Evolutionary conservation across 805 yeast genomes (phyloP).

Genomic region (Metschnikowia rubicola): DNA sequence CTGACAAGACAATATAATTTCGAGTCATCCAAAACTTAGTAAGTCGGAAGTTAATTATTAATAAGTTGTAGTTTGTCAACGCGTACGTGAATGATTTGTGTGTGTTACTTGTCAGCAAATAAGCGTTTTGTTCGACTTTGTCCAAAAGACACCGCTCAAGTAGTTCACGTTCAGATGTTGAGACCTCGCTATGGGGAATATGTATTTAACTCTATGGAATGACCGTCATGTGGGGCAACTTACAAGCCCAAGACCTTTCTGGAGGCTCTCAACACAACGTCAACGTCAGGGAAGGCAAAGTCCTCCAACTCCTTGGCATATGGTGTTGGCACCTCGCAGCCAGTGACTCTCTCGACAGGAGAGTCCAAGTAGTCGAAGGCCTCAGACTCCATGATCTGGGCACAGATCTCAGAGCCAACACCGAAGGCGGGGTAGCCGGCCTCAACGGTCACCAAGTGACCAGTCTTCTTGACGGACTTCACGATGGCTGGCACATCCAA

Average conservation of each 20-base stretch:
- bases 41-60: too few species aligned
- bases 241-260: slow-evolving; percentile 75
- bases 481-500: slow-evolving; percentile 84
- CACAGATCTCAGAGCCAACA: slow-evolving; percentile 97
- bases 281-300: slow-evolving; percentile 97
- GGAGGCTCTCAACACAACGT: slow-evolving; percentile 81
- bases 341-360: slow-evolving; percentile 97
- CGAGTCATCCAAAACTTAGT: too few species aligned
- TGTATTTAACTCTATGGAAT: not conserved
- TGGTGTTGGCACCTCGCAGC: slow-evolving; percentile 99
- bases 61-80: too few species aligned
- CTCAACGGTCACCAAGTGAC: slow-evolving; percentile 93
- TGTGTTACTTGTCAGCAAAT: too few species aligned
- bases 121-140: too few species aligned
- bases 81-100: too few species aligned
- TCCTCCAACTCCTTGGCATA: slow-evolving; percentile 94
- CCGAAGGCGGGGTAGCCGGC: slow-evolving; percentile 98
- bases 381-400: slow-evolving; percentile 97
- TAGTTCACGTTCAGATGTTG: too few species aligned
- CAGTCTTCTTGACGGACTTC: slow-evolving; percentile 90
- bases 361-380: slow-evolving; percentile 98
- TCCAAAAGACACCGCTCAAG: too few species aligned
- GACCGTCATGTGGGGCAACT: not conserved
- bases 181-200: too few species aligned
- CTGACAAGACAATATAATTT: too few species aligned